Conservation (phyloP, 495 filamentous ascomycete species). For the Penicillium psychrofluorescens region DNA sequence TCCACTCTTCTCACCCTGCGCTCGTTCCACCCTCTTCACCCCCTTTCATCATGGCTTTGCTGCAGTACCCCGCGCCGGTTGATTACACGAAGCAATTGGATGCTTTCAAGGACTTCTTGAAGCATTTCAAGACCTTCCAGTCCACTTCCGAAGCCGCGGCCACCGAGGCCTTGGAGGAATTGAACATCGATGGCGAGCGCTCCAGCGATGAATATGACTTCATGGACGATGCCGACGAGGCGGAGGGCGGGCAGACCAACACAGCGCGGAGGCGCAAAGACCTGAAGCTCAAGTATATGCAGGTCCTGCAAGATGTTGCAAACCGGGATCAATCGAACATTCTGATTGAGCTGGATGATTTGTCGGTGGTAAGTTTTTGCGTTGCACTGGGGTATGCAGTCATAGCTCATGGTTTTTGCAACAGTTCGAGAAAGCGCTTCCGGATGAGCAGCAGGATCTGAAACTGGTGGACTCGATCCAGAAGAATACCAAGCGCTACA, state of each 20-base stretch:
- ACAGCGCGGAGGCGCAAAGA: conserved; percentile 34
- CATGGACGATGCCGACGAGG: conserved; percentile 77
- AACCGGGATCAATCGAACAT: conserved; percentile 69
- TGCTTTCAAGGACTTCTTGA: conserved; percentile 82
- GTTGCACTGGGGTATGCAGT: neutral
- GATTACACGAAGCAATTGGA: conserved; percentile 82
- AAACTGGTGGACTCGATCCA: conserved; percentile 80
- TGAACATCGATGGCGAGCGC: conserved; percentile 82
- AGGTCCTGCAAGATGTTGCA: conserved; percentile 79
- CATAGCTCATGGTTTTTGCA: conserved; percentile 3
- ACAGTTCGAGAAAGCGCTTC: conserved; percentile 66
- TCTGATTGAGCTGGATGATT: conserved; percentile 82
- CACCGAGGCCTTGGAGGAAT: conserved; percentile 66
- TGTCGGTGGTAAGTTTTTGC: conserved; percentile 53
- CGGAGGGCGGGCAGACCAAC: conserved; percentile 32
- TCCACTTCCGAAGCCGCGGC: conserved; percentile 62
- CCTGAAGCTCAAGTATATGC: conserved; percentile 81
- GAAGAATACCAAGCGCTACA: conserved; percentile 88
- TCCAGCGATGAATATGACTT: conserved; percentile 93
- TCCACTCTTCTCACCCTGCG: conserved; percentile 18
- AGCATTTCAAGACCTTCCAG: conserved; percentile 76
- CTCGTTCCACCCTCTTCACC: conserved; percentile 4
- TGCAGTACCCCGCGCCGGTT: conserved; percentile 64
- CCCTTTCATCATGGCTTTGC: conserved; percentile 63
- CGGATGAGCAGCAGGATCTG: conserved; percentile 49